These are phyloP conservation scores for Symbiodinium pilosum DNA, from an alignment of 73 alveolate genomes.

Conservation along the genomic window DNA sequence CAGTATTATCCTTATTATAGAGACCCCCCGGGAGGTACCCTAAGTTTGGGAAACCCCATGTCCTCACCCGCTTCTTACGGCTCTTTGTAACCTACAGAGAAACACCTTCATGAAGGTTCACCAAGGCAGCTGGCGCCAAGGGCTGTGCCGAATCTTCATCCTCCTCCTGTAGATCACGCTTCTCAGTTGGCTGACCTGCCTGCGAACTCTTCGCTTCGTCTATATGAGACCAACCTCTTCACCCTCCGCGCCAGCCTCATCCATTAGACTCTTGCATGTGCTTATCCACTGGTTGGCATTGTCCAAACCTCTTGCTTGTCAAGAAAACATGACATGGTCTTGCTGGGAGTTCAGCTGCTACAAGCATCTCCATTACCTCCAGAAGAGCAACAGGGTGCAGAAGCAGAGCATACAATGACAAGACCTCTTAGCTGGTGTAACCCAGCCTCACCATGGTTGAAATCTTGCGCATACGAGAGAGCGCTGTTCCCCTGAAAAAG, in stretches of 20 bases:
- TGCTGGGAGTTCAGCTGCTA: not conserved
- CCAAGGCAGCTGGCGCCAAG: not conserved
- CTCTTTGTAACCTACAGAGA: not conserved
- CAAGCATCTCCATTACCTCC: not conserved
- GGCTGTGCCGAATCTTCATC: not conserved
- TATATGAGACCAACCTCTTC: too few species aligned
- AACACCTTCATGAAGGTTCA: not conserved
- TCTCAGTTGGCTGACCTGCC: too few species aligned
- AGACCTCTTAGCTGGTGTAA: not conserved
- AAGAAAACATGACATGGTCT: too few species aligned
- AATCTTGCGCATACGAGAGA: constrained; percentile 67
- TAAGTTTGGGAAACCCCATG: too few species aligned
- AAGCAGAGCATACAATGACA: too few species aligned
- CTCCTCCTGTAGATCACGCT: not conserved
- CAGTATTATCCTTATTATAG: too few species aligned
- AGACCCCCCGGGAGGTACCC: too few species aligned
- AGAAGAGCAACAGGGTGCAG: not conserved
- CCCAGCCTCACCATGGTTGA: constrained; percentile 53
- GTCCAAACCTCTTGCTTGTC: too few species aligned
- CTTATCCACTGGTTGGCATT: too few species aligned
- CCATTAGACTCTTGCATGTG: too few species aligned
- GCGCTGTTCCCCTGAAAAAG: constrained; percentile 90
- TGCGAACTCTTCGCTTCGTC: too few species aligned
- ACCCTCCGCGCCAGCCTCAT: too few species aligned
- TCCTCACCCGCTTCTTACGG: constrained; percentile 18